These are phyloP conservation scores for Pyrenopolyporus hunteri DNA, from an alignment of 495 filamentous ascomycete genomes.

Conservation along the genomic window DNA sequence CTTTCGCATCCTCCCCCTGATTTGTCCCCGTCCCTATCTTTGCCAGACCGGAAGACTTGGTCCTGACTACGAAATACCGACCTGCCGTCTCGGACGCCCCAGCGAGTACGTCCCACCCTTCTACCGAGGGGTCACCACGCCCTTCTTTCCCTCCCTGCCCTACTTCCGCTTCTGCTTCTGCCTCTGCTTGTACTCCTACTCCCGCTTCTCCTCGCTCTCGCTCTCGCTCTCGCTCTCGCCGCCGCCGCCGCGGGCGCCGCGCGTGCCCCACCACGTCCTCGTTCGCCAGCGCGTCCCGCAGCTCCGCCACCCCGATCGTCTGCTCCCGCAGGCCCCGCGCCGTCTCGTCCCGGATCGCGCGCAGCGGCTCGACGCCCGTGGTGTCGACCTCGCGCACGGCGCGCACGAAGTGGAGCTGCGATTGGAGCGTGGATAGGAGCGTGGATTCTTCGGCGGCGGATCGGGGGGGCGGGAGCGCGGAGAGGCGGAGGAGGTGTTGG, in stretches of 20 bases:
- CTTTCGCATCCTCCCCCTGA: slow-evolving; percentile 1
- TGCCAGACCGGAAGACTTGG: slow-evolving; percentile 40
- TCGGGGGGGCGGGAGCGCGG: slow-evolving; percentile 78
- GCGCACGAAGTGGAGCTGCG: slow-evolving; percentile 88
- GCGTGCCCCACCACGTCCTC: slow-evolving; percentile 55
- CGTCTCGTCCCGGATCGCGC: slow-evolving; percentile 83
- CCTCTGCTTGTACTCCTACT: slow-evolving; percentile 16
- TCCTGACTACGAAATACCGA: slow-evolving; percentile 81
- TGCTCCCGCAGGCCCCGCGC: slow-evolving; percentile 48
- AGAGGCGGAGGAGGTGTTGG: slow-evolving; percentile 86
- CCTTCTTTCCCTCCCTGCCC: neutral
- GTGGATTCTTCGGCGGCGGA: slow-evolving; percentile 59
- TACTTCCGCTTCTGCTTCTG: slow-evolving; percentile 29
- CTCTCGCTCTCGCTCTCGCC: too few species aligned
- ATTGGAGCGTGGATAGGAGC: slow-evolving; percentile 75
- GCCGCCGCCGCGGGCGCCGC: slow-evolving; percentile 51
- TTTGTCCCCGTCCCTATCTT: neutral
- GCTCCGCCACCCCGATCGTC: slow-evolving; percentile 48
- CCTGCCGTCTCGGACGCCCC: slow-evolving; percentile 70
- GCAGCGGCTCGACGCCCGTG: slow-evolving; percentile 69
- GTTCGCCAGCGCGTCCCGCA: slow-evolving; percentile 45
- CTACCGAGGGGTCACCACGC: slow-evolving; percentile 39
- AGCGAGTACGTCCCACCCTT: slow-evolving; percentile 73
- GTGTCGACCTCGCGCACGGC: slow-evolving; percentile 84
- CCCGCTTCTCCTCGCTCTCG: neutral